These are phyloP conservation scores for Ogataea sp. DNA, from an alignment of 805 yeast genomes.

Conservation along the genomic window DNA sequence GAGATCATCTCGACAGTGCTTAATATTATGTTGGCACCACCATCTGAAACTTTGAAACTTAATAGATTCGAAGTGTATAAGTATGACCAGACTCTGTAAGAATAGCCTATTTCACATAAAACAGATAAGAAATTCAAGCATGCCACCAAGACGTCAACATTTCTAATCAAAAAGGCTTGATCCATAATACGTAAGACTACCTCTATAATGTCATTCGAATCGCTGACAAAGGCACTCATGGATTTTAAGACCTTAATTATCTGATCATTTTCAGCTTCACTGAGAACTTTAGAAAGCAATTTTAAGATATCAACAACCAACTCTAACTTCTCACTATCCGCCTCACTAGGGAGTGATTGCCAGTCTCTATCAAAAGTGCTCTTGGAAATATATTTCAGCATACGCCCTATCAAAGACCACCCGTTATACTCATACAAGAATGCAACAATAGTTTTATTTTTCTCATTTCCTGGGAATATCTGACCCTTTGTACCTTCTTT, in stretches of 20 bases:
- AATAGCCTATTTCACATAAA: constrained; percentile 34
- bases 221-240: constrained; percentile 29
- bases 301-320: constrained; percentile 41
- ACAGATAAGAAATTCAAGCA: constrained; percentile 43
- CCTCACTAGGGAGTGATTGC: background rate
- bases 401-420: constrained; percentile 78
- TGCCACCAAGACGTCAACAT: constrained; percentile 34
- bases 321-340: constrained; percentile 27
- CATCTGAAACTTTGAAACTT: constrained; percentile 56
- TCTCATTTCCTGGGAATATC: constrained; percentile 35
- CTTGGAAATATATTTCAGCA: constrained; percentile 54
- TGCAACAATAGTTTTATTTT: constrained; percentile 34
- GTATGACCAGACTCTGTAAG: constrained; percentile 75
- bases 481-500: constrained; percentile 61
- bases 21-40: constrained; percentile 50
- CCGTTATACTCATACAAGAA: constrained; percentile 75
- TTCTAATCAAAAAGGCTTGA: constrained; percentile 51
- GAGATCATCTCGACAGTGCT: constrained; percentile 67
- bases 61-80: constrained; percentile 59
- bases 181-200: constrained; percentile 62
- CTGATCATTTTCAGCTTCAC: constrained; percentile 26
- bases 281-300: constrained; percentile 39
- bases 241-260: constrained; percentile 18
- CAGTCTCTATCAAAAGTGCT: constrained; percentile 17
- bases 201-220: constrained; percentile 30